Conservation (phyloP, 169 alveolate genomes). For the Eimeria acervulina region DNA sequence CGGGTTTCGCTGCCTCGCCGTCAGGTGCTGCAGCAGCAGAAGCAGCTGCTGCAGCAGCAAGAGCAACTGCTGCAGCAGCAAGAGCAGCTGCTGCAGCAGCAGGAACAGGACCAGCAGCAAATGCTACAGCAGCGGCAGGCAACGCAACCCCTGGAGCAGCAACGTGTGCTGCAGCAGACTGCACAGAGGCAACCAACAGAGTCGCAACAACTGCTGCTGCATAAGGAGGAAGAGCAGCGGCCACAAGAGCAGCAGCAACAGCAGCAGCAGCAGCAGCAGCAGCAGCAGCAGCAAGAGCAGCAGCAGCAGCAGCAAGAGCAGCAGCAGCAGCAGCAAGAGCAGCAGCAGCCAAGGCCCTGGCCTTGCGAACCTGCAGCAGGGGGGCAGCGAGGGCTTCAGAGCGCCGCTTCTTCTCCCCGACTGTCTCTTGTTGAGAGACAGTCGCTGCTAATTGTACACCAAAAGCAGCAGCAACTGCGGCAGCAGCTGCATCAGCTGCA, state of each 20-base stretch:
- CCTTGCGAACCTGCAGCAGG: background rate
- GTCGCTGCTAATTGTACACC: constrained; percentile 4
- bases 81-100: constrained; percentile 8
- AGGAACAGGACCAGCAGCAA: background rate
- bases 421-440: background rate
- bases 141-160: background rate
- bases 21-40: constrained; percentile 32
- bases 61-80: no score
- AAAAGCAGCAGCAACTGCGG: constrained; percentile 11
- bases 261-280: background rate
- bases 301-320: constrained; percentile 9
- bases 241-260: background rate
- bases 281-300: background rate
- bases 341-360: background rate
- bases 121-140: constrained; percentile 1
- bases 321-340: constrained; percentile 24
- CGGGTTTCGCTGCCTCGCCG: constrained; percentile 28
- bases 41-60: background rate
- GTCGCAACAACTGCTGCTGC: background rate
- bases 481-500: background rate
- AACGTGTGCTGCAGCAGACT: background rate
- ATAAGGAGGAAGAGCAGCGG: background rate
- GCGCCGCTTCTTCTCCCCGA: background rate
- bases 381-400: background rate
- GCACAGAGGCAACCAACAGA: background rate